Evolutionary conservation across 495 filamentous ascomycete species (phyloP), one percentile per base, ranked within the genome.

Genomic region (Hypoxylon intermedium): DNA sequence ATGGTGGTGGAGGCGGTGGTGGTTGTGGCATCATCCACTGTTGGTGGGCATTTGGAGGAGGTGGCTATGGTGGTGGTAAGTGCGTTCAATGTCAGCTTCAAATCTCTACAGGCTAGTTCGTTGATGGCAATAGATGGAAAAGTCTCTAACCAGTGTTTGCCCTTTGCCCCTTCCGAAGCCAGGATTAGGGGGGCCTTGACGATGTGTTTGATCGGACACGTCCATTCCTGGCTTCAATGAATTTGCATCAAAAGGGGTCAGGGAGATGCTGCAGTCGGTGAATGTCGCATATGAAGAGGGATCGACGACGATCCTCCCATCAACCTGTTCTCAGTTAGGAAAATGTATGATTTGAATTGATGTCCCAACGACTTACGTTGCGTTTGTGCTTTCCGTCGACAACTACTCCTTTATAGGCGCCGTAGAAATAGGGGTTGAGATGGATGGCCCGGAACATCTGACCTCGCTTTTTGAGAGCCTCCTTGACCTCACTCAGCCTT

Each of bases 341-440:
- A 47, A 41, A 19, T 6, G 11, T 57, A 7, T 9, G 1, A 28
- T 11, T 1, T 28, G 7, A 15, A 1, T 12, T 21, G 20, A 31
- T 26, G 3, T 23, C 19, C 15, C 20, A 33, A 26, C n/a, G n/a
- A 49, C 45, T 53, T 4, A 54, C 45, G 13, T 55, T 55, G 4
- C 55, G 55, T 20, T 36, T 63, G n/a, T 61, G 42, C 26, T 64
- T 54, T 11, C 70, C 70, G 2, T 72, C 72, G 18, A 74, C 66
- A 46, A 71, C 72, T n/a, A 50, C 61, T 16, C 85, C 87, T 16
- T 79, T 71, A 64, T 88, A 89, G 6, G 76, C 68, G 61, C 82
- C 85, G 74, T 87, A 88, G 60, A 86, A 81, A 36, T 81, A 82
- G 0, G 87, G 86, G 30, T 78, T 77, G n/a, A 85, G 76, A 33